These are phyloP conservation scores for Pulveroboletus sp. DNA, from an alignment of 768 basidiomycete species.

Conservation along the genomic window DNA sequence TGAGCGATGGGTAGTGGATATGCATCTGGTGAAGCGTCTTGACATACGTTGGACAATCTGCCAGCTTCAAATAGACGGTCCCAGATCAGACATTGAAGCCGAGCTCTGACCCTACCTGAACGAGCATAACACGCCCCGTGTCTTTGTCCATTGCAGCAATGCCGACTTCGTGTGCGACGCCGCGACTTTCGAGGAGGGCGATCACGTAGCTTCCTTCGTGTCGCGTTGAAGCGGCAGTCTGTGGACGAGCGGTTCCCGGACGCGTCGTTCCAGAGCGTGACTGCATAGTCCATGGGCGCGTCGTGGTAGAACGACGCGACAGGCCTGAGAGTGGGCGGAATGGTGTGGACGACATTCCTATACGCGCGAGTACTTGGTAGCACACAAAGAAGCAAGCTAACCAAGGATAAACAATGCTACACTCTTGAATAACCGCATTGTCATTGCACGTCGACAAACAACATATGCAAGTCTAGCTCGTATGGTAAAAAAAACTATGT, in stretches of 20 bases:
- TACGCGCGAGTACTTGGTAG: neutral
- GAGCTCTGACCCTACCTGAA: constrained; percentile 55
- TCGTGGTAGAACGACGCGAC: constrained; percentile 12
- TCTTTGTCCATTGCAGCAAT: constrained; percentile 83
- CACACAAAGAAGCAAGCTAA: neutral
- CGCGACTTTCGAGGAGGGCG: constrained; percentile 74
- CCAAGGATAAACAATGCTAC: neutral
- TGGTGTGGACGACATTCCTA: constrained; percentile 12
- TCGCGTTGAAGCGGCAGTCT: constrained; percentile 58
- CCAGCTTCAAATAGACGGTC: constrained; percentile 45
- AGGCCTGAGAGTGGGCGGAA: constrained; percentile 13
- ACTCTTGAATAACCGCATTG: no score
- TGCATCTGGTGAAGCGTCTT: constrained; percentile 88
- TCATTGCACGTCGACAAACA: constrained; percentile 1
- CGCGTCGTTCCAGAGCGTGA: constrained; percentile 48
- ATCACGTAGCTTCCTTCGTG: constrained; percentile 63
- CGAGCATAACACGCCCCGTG: constrained; percentile 69
- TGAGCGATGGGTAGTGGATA: constrained; percentile 62
- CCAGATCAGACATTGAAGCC: neutral
- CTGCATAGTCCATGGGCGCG: constrained; percentile 54
- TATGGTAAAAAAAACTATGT: constrained; percentile 24
- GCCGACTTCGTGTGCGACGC: constrained; percentile 80
- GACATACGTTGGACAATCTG: constrained; percentile 86
- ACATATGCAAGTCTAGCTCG: constrained; percentile 13
- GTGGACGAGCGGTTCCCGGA: constrained; percentile 49